phyloP scores from a whole-genome alignment of 148 eudicot genomes.

The Fagopyrum homotropicum region DNA sequence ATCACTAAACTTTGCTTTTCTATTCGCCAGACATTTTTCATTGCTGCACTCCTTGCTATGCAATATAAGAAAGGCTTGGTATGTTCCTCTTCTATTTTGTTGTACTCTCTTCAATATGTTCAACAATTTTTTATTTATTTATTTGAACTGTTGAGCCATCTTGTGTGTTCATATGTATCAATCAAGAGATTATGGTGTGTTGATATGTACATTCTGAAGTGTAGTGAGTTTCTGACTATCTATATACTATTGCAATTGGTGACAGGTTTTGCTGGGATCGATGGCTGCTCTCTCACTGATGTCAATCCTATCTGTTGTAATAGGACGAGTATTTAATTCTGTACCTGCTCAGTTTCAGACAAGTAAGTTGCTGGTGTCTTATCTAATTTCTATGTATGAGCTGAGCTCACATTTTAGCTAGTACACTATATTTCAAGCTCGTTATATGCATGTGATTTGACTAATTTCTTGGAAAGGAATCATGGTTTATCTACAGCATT shows the following conservation, averaged over 20 bases:
- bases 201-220: not conserved
- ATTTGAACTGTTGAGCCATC: not conserved
- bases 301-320: conserved; percentile 73
- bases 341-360: conserved; percentile 99
- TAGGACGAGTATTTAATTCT: conserved; percentile 85
- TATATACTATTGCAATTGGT: not conserved
- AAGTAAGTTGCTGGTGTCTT: conserved; percentile 38
- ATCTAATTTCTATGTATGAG: not conserved
- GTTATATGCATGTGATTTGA: not conserved
- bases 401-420: not conserved
- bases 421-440: not conserved
- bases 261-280: conserved; percentile 87
- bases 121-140: not conserved
- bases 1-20: conserved; percentile 16
- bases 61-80: conserved; percentile 87
- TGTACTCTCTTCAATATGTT: conserved; percentile 4
- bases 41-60: conserved; percentile 98
- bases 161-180: not conserved
- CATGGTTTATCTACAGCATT: conserved; percentile 44
- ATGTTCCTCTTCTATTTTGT: conserved; percentile 20
- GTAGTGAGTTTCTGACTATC: not conserved
- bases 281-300: conserved; percentile 93
- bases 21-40: conserved; percentile 78
- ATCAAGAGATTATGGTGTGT: not conserved
- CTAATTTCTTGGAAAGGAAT: not conserved